Percentiles rank a stretch among this genome's conserved stretches.
These are phyloP conservation scores for Tolypocladium ovalisporum DNA, from an alignment of 2,329 filamentous ascomycete genomes.

Conservation along the genomic window DNA sequence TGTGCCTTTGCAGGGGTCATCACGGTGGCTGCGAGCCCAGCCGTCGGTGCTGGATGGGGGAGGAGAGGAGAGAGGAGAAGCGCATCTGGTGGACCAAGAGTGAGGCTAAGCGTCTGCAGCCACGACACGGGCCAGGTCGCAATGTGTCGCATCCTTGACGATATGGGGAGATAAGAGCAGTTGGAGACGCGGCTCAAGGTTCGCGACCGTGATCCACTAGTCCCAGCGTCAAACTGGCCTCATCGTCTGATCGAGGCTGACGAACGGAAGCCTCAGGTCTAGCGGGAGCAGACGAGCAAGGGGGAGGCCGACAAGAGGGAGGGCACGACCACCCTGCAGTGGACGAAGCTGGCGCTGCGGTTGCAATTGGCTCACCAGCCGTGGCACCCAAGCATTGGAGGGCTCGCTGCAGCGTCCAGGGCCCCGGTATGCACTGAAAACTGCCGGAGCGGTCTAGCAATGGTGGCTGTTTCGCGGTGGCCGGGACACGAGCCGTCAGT, in stretches of 20 bases:
- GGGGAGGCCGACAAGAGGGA: neutral
- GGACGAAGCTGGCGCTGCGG: neutral
- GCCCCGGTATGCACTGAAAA: neutral
- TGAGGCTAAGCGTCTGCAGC: conserved; percentile 1
- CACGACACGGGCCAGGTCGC: neutral
- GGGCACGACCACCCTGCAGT: neutral
- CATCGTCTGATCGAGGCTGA: neutral
- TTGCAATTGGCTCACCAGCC: neutral
- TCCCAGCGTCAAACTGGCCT: neutral
- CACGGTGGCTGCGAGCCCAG: neutral
- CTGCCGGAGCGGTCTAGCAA: neutral
- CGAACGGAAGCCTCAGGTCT: neutral
- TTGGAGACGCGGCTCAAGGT: neutral
- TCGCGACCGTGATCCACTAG: neutral
- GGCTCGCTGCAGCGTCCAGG: neutral
- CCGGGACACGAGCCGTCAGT: neutral
- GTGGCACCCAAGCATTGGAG: neutral
- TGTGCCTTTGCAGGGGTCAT: neutral
- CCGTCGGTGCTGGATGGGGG: neutral
- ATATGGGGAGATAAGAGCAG: neutral
- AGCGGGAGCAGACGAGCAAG: neutral
- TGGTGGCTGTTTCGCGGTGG: neutral
- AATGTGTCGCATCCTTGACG: neutral
- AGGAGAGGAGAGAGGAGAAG: neutral
- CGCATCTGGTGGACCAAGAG: neutral